phyloP scores from a whole-genome alignment of 2,329 filamentous ascomycete genomes.

The Huntiella savannae region DNA sequence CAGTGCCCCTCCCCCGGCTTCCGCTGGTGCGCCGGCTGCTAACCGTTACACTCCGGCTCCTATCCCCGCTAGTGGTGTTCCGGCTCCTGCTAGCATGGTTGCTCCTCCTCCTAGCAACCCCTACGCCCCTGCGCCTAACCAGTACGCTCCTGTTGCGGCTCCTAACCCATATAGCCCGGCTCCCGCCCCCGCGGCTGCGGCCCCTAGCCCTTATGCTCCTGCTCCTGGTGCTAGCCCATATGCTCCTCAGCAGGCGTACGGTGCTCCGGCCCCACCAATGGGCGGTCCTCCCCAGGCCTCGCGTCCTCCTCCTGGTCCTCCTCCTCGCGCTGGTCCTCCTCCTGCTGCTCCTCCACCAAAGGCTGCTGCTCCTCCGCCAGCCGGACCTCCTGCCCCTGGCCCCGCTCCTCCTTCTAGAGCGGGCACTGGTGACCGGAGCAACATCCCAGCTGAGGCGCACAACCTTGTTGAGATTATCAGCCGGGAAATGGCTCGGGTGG shows the following conservation, averaged over 20 bases:
- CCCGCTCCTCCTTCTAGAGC: slow-evolving; percentile 12
- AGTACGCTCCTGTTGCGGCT: slow-evolving; percentile 23
- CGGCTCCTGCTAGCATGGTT: slow-evolving; percentile 20
- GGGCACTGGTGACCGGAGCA: slow-evolving; percentile 67
- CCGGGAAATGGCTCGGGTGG: slow-evolving; percentile 75
- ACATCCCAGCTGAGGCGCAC: slow-evolving; percentile 62
- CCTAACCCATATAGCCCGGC: slow-evolving; percentile 25
- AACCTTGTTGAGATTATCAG: slow-evolving; percentile 65
- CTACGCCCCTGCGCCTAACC: slow-evolving; percentile 26
- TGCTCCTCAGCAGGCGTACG: slow-evolving; percentile 27
- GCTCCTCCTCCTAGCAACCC: slow-evolving; percentile 26
- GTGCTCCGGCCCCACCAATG: slow-evolving; percentile 26
- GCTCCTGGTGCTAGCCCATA: slow-evolving; percentile 1
- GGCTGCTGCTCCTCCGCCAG: slow-evolving; percentile 11
- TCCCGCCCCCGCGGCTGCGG: slow-evolving; percentile 16
- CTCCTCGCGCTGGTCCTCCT: slow-evolving; percentile 10
- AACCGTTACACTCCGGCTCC: slow-evolving; percentile 29
- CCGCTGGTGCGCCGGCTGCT: slow-evolving; percentile 44
- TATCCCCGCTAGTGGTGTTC: slow-evolving; percentile 19
- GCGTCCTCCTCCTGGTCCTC: slow-evolving; percentile 17
- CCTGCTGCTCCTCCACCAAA: slow-evolving; percentile 17
- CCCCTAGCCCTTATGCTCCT: slow-evolving; percentile 5
- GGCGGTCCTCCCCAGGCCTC: slow-evolving; percentile 22
- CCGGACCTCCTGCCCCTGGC: slow-evolving; percentile 23
- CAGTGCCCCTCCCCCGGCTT: slow-evolving; percentile 50